Percentiles rank a stretch among this genome's conserved stretches.
phyloP scores from a whole-genome alignment of 306 rosid genomes.

The Hippophae tibetana region DNA sequence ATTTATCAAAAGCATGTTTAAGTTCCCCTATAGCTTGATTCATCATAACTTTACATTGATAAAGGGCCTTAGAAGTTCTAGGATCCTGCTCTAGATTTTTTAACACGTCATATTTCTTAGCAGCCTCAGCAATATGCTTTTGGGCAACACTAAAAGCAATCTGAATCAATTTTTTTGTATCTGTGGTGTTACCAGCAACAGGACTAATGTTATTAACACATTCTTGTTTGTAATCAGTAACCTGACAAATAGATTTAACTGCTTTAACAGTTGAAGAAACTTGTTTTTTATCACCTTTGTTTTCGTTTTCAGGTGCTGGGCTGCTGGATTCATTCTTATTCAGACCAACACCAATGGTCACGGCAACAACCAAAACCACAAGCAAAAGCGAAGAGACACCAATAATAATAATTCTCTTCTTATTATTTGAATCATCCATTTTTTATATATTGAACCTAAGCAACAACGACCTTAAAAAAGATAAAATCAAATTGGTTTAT shows the following conservation, averaged over 20 bases:
- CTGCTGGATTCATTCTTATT: background rate
- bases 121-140: conserved; percentile 16
- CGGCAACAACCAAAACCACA: conserved; percentile 62
- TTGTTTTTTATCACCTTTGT: background rate
- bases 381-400: conserved; percentile 39
- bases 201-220: conserved; percentile 31
- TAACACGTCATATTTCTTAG: conserved; percentile 24
- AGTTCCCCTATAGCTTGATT: conserved; percentile 34
- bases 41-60: conserved; percentile 47
- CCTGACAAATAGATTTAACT: conserved; percentile 39
- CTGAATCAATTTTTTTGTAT: conserved; percentile 44
- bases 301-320: background rate
- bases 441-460: background rate
- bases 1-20: conserved; percentile 19
- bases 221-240: conserved; percentile 52
- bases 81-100: conserved; percentile 45
- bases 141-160: conserved; percentile 39
- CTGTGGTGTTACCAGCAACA: conserved; percentile 28
- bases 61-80: conserved; percentile 46
- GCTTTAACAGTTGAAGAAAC: conserved; percentile 38
- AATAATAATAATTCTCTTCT: conserved; percentile 19
- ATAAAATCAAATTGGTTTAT: too few species aligned
- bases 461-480: background rate
- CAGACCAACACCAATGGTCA: conserved; percentile 28
- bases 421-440: conserved; percentile 16